Percentiles rank a stretch among this genome's conserved stretches.
Conservation (phyloP, 805 yeast genomes). For the Lipomyces starkeyi region DNA sequence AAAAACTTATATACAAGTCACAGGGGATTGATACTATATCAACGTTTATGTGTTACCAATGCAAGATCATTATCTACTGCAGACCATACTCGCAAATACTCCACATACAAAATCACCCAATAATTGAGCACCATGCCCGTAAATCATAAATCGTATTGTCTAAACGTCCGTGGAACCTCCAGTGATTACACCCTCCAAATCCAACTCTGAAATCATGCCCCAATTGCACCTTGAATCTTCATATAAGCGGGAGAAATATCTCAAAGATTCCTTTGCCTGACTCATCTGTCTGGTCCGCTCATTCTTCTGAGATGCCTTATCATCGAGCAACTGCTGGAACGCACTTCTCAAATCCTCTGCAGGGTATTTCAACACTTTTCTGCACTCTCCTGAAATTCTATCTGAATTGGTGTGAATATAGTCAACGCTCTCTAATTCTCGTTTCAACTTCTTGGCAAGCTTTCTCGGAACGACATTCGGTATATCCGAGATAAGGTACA, state of each 20-base stretch:
- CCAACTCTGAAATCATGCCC: conserved; percentile 24
- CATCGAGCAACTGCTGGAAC: conserved; percentile 70
- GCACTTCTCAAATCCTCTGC: conserved; percentile 77
- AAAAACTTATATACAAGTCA: neutral
- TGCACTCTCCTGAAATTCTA: conserved; percentile 79
- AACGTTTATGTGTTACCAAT: neutral
- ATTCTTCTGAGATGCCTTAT: conserved; percentile 61
- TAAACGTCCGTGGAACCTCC: neutral
- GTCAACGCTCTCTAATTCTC: conserved; percentile 68
- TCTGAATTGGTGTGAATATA: conserved; percentile 79
- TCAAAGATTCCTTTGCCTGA: conserved; percentile 61
- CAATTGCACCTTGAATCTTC: conserved; percentile 43
- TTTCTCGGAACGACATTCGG: conserved; percentile 90
- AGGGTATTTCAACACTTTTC: conserved; percentile 81
- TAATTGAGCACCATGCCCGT: neutral
- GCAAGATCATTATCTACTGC: neutral
- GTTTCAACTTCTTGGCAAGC: conserved; percentile 71
- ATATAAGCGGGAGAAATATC: conserved; percentile 60
- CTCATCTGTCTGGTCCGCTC: conserved; percentile 58
- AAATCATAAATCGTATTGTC: neutral
- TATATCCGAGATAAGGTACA: conserved; percentile 75
- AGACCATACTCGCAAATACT: neutral
- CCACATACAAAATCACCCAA: neutral
- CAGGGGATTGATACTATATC: neutral
- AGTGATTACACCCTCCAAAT: conserved; percentile 24